Evolutionary conservation across 2,329 filamentous ascomycete species (phyloP), one percentile per base, ranked within the genome.

Genomic region (Penicillium psychrosexuale): DNA sequence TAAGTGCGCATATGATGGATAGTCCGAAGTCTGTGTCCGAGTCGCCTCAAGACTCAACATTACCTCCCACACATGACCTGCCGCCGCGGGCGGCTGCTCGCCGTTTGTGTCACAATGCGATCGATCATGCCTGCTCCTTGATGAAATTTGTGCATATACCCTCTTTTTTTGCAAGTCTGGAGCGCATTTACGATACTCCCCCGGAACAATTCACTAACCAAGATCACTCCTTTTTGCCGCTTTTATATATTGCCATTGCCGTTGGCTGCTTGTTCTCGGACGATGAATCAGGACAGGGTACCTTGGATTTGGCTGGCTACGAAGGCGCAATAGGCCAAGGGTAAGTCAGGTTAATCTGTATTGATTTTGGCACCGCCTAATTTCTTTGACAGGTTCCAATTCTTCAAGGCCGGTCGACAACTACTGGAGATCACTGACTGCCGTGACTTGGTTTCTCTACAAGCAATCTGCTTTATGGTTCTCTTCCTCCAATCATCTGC

Each of bases 101-200:
- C 33, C 74, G 79, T 52, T 72, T 87, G 36, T 85, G 83, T 68
- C 77, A 80, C 51, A 82, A 81, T 66, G 82, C 84, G 27, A 72
- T 88, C 27, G 80, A 86, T 54, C 83, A 88, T 67, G 84, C 83
- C 30, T 82, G 83, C 60, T 79, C 82, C 24, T 73, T 88, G 50
- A 79, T 88, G 70, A 84, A 89, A 36, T 86, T 93, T 53, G 83
- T 96, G 5, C 91, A 97, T 67, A 79, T 89, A 47, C 92, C 92
- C 0, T 84, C 84, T 0, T 97, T 96, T 69, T 91, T 88, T 74
- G 81, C 83, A 55, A 85, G 84, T 65, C 82, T 96, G 59, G 86
- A 96, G 61, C 82, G 82, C 51, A 80, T 97, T 37, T 97, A 96
- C 72, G 84, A 88, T 60, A 84, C 79, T 22, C 79, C 88, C 1